These are phyloP conservation scores for Hydnomerulius pinastri DNA, from an alignment of 768 basidiomycete genomes.

Conservation along the genomic window DNA sequence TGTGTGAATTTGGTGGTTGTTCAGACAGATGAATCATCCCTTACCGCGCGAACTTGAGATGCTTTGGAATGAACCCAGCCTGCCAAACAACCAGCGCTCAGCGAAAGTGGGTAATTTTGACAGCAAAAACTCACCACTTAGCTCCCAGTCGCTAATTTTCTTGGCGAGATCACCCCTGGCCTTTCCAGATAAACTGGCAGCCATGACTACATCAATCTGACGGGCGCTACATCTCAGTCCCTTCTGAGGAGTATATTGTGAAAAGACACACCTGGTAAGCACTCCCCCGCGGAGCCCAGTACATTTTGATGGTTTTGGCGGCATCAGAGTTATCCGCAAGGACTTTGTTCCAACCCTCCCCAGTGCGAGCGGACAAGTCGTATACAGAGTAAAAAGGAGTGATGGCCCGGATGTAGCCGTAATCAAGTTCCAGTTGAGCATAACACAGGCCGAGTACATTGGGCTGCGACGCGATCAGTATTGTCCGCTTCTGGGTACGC, in stretches of 20 bases:
- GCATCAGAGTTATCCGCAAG: slow-evolving; percentile 31
- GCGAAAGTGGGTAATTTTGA: background rate
- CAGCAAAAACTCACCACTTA: slow-evolving; percentile 24
- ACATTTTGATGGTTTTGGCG: slow-evolving; percentile 32
- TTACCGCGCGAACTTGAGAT: slow-evolving; percentile 41
- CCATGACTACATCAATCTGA: slow-evolving; percentile 39
- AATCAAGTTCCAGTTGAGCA: slow-evolving; percentile 50
- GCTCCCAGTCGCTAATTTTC: slow-evolving; percentile 42
- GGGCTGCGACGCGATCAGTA: slow-evolving; percentile 22
- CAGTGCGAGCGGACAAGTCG: slow-evolving; percentile 34
- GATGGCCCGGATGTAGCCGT: slow-evolving; percentile 43
- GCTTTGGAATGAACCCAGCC: slow-evolving; percentile 35
- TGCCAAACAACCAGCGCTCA: slow-evolving; percentile 6
- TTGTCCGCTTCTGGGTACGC: background rate
- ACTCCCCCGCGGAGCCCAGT: slow-evolving; percentile 30
- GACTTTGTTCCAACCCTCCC: slow-evolving; percentile 30
- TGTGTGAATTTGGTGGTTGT: background rate
- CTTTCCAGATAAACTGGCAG: slow-evolving; percentile 27
- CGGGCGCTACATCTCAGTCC: background rate
- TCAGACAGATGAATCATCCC: background rate
- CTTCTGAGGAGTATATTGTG: background rate
- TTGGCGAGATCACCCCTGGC: slow-evolving; percentile 36
- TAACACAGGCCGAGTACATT: slow-evolving; percentile 47
- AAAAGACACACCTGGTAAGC: slow-evolving; percentile 21
- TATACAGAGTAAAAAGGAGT: slow-evolving; percentile 50